These are phyloP conservation scores for Stenogyne calaminthoides DNA, from an alignment of 305 asterid species.

Conservation along the genomic window DNA sequence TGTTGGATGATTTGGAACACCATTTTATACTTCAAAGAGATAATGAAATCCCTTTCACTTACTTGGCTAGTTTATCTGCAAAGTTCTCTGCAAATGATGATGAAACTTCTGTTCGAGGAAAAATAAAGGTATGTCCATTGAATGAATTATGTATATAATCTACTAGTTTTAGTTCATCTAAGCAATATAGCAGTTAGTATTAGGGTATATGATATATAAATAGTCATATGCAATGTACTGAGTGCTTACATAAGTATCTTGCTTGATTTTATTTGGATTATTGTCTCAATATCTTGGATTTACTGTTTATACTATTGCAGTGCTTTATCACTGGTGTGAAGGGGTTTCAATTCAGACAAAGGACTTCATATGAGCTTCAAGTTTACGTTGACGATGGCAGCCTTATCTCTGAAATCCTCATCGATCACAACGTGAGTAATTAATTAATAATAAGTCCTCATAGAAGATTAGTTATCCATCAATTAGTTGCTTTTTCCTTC, in stretches of 20 bases:
- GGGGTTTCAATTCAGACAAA: constrained; percentile 62
- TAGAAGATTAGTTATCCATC: constrained; percentile 28
- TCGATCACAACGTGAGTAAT: constrained; percentile 68
- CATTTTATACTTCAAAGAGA: constrained; percentile 49
- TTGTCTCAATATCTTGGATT: constrained; percentile 12
- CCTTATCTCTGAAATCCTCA: constrained; percentile 78
- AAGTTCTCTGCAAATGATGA: constrained; percentile 49
- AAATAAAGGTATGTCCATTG: constrained; percentile 61
- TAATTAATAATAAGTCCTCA: constrained; percentile 6
- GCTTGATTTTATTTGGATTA: constrained; percentile 8
- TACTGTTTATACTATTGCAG: constrained; percentile 45
- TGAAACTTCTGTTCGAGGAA: constrained; percentile 60
- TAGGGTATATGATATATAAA: neutral
- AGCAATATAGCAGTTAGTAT: neutral
- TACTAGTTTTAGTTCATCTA: neutral
- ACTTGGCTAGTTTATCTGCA: constrained; percentile 79
- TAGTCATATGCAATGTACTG: neutral
- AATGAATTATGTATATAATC: neutral
- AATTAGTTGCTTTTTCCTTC: constrained; percentile 26
- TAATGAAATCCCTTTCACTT: constrained; percentile 73
- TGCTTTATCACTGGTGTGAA: constrained; percentile 79
- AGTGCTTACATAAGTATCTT: neutral
- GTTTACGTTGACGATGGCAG: constrained; percentile 91
- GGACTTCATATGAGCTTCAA: constrained; percentile 65
- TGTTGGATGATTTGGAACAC: constrained; percentile 50